These are phyloP conservation scores for Claviceps purpurea DNA, from an alignment of 2,329 filamentous ascomycete genomes.

Conservation along the genomic window DNA sequence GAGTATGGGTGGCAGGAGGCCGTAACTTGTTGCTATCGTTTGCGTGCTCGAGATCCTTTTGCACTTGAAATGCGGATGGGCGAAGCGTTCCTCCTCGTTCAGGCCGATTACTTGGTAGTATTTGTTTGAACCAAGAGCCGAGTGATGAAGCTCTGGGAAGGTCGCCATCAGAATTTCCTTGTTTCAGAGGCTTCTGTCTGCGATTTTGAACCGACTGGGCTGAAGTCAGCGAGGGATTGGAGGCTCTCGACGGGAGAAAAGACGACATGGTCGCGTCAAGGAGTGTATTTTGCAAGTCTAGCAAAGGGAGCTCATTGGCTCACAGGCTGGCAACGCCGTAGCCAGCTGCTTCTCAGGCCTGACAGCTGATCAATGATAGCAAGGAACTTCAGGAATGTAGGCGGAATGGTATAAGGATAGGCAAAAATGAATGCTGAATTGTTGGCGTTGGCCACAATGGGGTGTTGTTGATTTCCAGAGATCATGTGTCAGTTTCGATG, in stretches of 20 bases:
- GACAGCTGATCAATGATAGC: not conserved
- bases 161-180: not conserved
- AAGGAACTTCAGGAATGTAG: not conserved
- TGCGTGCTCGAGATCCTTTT: slow-evolving; percentile 6
- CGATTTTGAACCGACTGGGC: not conserved
- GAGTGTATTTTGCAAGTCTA: not conserved
- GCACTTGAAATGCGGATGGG: slow-evolving; percentile 16
- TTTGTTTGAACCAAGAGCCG: slow-evolving; percentile 27
- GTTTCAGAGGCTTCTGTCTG: not conserved
- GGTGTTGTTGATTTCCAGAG: not conserved
- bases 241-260: slow-evolving; percentile 10
- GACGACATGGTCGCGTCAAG: slow-evolving; percentile 10
- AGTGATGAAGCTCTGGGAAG: slow-evolving; percentile 16
- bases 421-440: not conserved
- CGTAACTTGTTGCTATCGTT: not conserved
- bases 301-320: not conserved
- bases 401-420: not conserved
- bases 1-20: slow-evolving; percentile 4
- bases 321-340: not conserved
- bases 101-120: slow-evolving; percentile 34
- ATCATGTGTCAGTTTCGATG: not conserved
- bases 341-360: not conserved
- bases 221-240: slow-evolving; percentile 8
- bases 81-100: slow-evolving; percentile 38
- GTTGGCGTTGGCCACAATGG: not conserved